These are phyloP conservation scores for Backusella macrospora DNA, from an alignment of 192 early-diverging fungal genomes.

Conservation along the genomic window DNA sequence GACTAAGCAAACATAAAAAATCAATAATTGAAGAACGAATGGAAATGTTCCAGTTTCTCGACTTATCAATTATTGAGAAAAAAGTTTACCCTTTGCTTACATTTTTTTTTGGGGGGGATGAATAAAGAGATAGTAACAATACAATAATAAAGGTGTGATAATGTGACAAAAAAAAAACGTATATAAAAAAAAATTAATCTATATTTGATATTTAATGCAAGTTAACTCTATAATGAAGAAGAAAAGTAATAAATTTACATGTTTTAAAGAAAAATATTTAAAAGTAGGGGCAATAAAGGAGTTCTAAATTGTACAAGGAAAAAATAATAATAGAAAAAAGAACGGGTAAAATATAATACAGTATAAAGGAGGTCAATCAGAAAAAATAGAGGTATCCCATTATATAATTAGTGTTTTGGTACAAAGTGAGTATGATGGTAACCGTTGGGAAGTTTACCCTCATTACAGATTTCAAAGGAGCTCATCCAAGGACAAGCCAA, in stretches of 20 bases:
- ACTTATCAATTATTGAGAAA: neutral
- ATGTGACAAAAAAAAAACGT: neutral
- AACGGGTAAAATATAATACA: conserved; percentile 2
- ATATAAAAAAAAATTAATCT: neutral
- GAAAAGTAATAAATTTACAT: neutral
- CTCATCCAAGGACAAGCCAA: conserved; percentile 47
- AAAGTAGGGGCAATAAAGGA: neutral
- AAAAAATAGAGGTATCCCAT: neutral
- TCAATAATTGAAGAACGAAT: neutral
- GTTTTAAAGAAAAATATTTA: neutral
- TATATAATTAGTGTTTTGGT: neutral
- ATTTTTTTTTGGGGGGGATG: neutral
- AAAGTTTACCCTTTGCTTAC: neutral
- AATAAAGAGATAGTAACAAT: neutral
- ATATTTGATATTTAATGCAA: neutral
- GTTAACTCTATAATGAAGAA: neutral
- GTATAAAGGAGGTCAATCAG: neutral
- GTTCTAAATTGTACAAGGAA: neutral
- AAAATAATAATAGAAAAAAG: neutral
- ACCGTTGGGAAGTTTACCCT: conserved; percentile 33
- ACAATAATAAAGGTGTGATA: neutral
- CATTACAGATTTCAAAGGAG: conserved; percentile 46
- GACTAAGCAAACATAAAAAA: too few relatives aligned
- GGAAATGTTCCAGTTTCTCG: neutral
- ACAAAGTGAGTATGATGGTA: conserved; percentile 29